Conservation (phyloP, 345 rosid species). For the Syzygium jambos region DNA sequence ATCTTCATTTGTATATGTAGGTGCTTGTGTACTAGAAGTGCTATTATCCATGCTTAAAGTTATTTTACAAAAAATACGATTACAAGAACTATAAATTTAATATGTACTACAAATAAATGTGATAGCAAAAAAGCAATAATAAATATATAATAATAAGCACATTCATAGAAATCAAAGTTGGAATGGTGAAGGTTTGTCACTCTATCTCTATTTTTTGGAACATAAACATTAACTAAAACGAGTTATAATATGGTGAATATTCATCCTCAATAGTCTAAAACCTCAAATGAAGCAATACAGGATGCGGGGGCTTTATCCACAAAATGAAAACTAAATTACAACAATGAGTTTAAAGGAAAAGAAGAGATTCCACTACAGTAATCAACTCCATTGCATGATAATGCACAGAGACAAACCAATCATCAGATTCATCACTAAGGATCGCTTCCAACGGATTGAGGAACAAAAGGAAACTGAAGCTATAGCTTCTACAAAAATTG, state of each 20-base stretch:
- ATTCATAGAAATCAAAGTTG: no score
- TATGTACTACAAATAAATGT: background rate
- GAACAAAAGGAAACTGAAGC: background rate
- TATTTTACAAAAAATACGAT: no score
- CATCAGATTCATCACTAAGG: no score
- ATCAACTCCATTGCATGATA: background rate
- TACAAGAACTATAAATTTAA: no score
- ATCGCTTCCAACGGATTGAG: no score
- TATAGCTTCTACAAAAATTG: background rate
- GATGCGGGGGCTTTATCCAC: background rate
- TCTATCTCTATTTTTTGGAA: conserved; percentile 68
- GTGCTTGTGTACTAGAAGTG: no score
- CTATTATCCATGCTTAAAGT: background rate
- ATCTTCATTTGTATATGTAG: background rate
- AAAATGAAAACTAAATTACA: background rate
- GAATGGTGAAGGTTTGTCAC: conserved; percentile 85
- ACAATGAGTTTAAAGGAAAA: background rate
- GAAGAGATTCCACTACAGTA: no score
- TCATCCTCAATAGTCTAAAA: background rate
- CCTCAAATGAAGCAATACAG: background rate
- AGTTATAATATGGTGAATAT: background rate
- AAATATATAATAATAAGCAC: no score
- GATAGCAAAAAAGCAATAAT: no score
- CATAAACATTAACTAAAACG: conserved; percentile 82
- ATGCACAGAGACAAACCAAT: background rate